A percentile compares a stretch with the other conserved stretches of the same genome.
These are phyloP conservation scores for Apophysomyces variabilis DNA, from an alignment of 371 early-diverging fungal genomes.

Conservation along the genomic window DNA sequence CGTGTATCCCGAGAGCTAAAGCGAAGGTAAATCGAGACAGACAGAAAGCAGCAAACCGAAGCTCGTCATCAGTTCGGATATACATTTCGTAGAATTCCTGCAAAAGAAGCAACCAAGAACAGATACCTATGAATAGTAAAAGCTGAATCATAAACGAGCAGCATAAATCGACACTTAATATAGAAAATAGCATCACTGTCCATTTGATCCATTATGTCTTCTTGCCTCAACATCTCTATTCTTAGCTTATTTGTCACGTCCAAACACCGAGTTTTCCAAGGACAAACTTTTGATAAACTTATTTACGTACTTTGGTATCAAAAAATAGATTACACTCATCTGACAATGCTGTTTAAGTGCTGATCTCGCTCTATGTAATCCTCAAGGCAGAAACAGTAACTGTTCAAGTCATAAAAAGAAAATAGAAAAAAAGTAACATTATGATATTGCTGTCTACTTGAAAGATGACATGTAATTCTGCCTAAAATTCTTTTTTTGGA, in stretches of 20 bases:
- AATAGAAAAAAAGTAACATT: too few species aligned
- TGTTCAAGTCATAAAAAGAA: neutral
- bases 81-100: too few species aligned
- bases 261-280: conserved; percentile 3
- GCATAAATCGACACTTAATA: neutral
- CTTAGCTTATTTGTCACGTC: neutral
- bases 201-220: neutral
- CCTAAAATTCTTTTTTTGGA: too few species aligned
- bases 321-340: too few species aligned
- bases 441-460: too few species aligned
- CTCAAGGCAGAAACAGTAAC: neutral
- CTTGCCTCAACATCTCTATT: neutral
- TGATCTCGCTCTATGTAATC: neutral
- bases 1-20: conserved; percentile 1
- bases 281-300: neutral
- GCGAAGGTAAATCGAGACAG: neutral
- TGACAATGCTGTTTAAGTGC: too few species aligned
- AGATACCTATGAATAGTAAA: neutral
- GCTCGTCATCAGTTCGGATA: too few species aligned
- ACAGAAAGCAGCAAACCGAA: neutral
- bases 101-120: neutral
- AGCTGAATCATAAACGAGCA: neutral
- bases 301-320: neutral
- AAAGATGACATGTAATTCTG: too few species aligned
- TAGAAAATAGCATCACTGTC: neutral